phyloP scores from a whole-genome alignment of 176 grass and related monocot species.

The Aegilops longissima region DNA sequence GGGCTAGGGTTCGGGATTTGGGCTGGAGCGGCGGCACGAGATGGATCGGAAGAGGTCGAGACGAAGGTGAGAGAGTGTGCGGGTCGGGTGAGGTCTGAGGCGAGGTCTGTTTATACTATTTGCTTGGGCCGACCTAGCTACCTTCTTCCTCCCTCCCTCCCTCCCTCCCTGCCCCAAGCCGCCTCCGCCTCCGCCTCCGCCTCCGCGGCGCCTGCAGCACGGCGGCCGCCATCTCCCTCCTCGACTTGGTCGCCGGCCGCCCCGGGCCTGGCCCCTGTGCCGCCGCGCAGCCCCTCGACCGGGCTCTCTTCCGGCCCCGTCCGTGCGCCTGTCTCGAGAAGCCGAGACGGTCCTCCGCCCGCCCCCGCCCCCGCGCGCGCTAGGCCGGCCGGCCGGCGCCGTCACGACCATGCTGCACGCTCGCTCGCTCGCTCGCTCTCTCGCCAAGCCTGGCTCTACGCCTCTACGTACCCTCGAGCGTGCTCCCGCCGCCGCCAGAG shows the following conservation, averaged over 20 bases:
- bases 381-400: too few relatives aligned
- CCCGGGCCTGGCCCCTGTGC: not conserved
- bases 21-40: not conserved
- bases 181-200: too few relatives aligned
- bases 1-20: not conserved
- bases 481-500: not conserved
- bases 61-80: not conserved
- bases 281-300: not conserved
- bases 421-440: not conserved
- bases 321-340: too few relatives aligned
- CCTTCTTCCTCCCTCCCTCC: too few relatives aligned
- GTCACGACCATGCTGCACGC: not conserved
- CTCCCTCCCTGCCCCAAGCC: too few relatives aligned
- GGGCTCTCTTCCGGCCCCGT: too few relatives aligned
- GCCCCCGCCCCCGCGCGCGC: too few relatives aligned
- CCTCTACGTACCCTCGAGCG: too few relatives aligned
- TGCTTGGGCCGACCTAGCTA: not conserved
- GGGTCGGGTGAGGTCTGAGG: not conserved
- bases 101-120: not conserved
- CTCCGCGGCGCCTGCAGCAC: not conserved
- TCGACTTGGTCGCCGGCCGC: not conserved
- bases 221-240: not conserved
- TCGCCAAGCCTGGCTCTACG: not conserved
- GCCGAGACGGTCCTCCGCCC: too few relatives aligned
- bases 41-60: not conserved